Evolutionary conservation across 2,329 filamentous ascomycete genomes (phyloP).

Genomic region (Ilyonectria sp.): DNA sequence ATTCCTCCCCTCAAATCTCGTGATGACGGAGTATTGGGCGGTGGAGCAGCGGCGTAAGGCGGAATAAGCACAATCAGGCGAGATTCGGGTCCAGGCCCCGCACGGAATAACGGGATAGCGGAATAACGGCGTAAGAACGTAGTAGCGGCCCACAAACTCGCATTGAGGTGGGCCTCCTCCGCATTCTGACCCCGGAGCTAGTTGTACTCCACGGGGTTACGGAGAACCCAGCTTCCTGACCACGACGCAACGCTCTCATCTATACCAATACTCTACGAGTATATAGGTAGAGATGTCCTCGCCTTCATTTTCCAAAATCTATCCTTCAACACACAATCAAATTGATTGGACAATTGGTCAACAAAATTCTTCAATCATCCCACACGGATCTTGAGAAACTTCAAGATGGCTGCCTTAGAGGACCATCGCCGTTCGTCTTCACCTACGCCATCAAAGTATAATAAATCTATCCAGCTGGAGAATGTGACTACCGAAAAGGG

Average conservation of each 20-base stretch:
- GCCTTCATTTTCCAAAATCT: background rate
- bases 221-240: background rate
- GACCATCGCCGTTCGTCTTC: background rate
- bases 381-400: background rate
- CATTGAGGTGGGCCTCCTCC: background rate
- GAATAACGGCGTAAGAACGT: slow-evolving; percentile 22
- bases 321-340: background rate
- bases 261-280: background rate
- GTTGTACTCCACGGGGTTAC: slow-evolving; percentile 4
- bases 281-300: background rate
- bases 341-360: background rate
- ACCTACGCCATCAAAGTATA: background rate
- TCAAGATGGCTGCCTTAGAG: background rate
- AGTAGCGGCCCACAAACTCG: background rate
- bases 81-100: background rate
- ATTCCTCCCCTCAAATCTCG: background rate
- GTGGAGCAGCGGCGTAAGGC: slow-evolving; percentile 4
- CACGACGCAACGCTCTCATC: background rate
- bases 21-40: background rate
- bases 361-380: background rate
- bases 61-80: slow-evolving; percentile 26
- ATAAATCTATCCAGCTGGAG: background rate
- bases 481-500: background rate
- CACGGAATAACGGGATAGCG: slow-evolving; percentile 31
- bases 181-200: slow-evolving; percentile 17